Base-by-base conservation (phyloP, 805 yeast species). In the Cyberlindnera japonica region DNA sequence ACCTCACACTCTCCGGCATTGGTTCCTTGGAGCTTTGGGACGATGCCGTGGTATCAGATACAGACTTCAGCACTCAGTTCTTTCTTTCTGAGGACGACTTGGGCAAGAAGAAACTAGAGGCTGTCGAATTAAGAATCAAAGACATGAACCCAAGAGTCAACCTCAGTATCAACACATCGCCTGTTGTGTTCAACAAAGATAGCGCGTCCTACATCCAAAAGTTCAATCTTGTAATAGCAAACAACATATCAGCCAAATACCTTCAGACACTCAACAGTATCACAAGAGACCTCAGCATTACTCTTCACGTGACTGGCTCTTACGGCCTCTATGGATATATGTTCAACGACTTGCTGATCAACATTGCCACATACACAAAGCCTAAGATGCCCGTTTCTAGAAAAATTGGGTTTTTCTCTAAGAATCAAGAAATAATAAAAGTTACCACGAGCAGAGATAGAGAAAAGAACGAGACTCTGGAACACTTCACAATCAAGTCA, bases 261-360 rank as follows among this genome's bases (percentile, higher is more conserved):
- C 63, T 81, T 8, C 42, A 63, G 3, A 46, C 54, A 5, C 50
- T 93, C 32, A 86, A 88, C 55, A 51, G 50, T 0, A 59, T 72
- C 24, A 72, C 90, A 7, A 74, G 97, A 49, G 37, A 53, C 3
- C 63, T 71, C 15, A 67, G 68, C 21, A 72, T 81, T 15, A 86
- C 95, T 3, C 68, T 93, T 22, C 88, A 84, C 57, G 70, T 75
- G 13, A 65, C 85, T 1, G 82, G 81, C 0, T 56, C 79, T 3
- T 83, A 83, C 59, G 99, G 99, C 0, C 65, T 90, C 56, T 88
- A 75, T 58, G 96, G 96, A 2, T 85, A 77, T 54, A 72, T 87
- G 1, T 82, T 90, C 57, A 78, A 79, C 3, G 99, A 93, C 61
- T 68, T 91, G 45, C 74, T 87, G 10, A 59, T 68, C 34, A 88